Evolutionary conservation across 2,329 filamentous ascomycete genomes (phyloP), one percentile per base, ranked within the genome.

Genomic region (Sporothrix curviconia): DNA sequence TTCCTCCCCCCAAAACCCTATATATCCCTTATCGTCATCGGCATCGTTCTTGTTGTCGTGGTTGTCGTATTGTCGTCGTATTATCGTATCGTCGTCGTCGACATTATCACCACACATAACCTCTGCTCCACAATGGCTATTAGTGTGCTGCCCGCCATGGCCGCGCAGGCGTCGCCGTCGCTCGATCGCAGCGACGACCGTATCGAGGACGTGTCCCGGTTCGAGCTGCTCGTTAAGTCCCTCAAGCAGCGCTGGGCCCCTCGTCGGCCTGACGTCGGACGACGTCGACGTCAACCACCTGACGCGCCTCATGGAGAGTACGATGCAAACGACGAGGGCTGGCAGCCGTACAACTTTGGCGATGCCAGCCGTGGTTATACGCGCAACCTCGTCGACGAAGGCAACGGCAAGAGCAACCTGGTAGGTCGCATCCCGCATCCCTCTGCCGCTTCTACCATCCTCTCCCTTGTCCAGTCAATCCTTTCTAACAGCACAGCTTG

Each of bases 351-450:
- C 72, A 89, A 88, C 28, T 80, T 92, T 64, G 80, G 79, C n/a
- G 87, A 95, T 66, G 64, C 74, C 17, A 84, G 78, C 62, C 78
- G 85, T 65, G 80, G 81, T 1, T 96, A 96, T 70, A 96, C 92
- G 12, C 77, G 92, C 56, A 96, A 96, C 68, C 80, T 96, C 4
- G 90, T 96, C 44, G 90, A 95, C 66, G 87, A 91, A 68, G 90
- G 91, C 3, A 96, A 96, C 65, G 90, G 71, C 28, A 78, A 79
- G 62, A 76, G 75, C 66, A 80, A 80, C 64, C 64, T 80, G 63
- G 77, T 80, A 69, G 62, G 74, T 64, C 25, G 15, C 30, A 6
- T 28, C 39, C 17, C 14, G n/a, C 39, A 56, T 60, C 57, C 24
- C 32, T 61, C 15, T 15, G n/a, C 15, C 15, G 6, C 24, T 32